Evolutionary conservation across 2,329 filamentous ascomycete genomes (phyloP), one percentile per base, ranked within the genome.

Genomic region (Fusarium austroafricanum): DNA sequence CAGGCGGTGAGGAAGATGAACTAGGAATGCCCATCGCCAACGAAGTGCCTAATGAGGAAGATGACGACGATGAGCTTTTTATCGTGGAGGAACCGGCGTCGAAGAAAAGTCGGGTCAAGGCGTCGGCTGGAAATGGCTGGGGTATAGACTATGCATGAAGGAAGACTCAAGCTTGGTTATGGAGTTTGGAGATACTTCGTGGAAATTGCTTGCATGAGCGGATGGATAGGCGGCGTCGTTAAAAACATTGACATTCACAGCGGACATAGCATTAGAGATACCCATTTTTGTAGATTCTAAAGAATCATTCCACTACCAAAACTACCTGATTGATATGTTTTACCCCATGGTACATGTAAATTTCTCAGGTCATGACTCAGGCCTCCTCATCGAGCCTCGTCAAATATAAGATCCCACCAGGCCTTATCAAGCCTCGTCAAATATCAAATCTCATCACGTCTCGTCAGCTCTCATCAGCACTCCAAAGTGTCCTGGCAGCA

Each of bases 51-150:
- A 54, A 63, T 6, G 38, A 52, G 2, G 61, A 61, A 10, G 63
- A 49, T 14, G 58, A 64, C 0, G 64, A 49, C 0, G 66, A 76
- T 11, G 76, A 78, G 62, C 61, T 75, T 21, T 71, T 78, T 5
- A 18, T 78, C 14, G 76, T 78, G 9, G 75, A 76, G 28, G 75
- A 75, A 20, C 67, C 63, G 2, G 55, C 65, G 18, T 8, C 31
- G 5, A 71, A 69, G 18, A 69, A 65, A 35, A 47, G 35, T 14
- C 67, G 60, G 6, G 38, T 28, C 5, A 49, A 52, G 52, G 45
- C 45, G 1, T 49, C 44, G 47, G 29, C 37, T 23, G 57, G 37
- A 4, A 64, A 43, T 18, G 50, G 33, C 28, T 60, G 35, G 55
- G 50, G 29, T 26, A 44, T 46, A 54, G 35, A 43, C 14, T 71